phyloP scores from a whole-genome alignment of 805 yeast genomes.

The Yamadazyma endophytica region DNA sequence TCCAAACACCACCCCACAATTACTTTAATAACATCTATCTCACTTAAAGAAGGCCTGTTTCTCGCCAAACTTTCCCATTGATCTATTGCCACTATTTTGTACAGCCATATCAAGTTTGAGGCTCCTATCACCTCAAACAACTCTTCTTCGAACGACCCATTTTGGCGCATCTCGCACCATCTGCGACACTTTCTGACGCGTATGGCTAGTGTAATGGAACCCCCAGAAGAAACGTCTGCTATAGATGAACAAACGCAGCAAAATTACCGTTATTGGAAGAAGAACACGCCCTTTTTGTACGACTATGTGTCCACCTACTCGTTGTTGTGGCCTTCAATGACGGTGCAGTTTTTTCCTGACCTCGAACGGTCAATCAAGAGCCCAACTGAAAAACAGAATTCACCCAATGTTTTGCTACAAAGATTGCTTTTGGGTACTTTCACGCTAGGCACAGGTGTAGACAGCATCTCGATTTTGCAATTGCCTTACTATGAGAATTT shows the following conservation, averaged over 20 bases:
- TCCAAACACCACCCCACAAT: too few species aligned
- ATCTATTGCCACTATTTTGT: too few species aligned
- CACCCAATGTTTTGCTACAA: constrained; percentile 16
- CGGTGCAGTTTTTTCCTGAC: constrained; percentile 42
- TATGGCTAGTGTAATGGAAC: too few species aligned
- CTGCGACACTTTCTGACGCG: too few species aligned
- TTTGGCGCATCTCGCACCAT: too few species aligned
- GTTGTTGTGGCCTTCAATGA: constrained; percentile 41
- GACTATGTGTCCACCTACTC: constrained; percentile 37
- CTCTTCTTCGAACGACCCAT: too few species aligned
- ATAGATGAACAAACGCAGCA: constrained; percentile 30
- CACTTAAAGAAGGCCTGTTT: too few species aligned
- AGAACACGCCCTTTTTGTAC: constrained; percentile 40
- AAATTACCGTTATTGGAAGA: constrained; percentile 39
- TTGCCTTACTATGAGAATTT: constrained; percentile 27
- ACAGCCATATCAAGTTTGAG: too few species aligned
- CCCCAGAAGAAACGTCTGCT: constrained; percentile 7
- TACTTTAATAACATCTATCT: too few species aligned
- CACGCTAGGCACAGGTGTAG: constrained; percentile 56
- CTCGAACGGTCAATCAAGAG: constrained; percentile 13
- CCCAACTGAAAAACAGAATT: neutral
- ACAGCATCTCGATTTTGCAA: constrained; percentile 38
- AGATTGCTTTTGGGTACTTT: constrained; percentile 60
- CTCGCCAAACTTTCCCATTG: too few species aligned
- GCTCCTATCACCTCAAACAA: too few species aligned